phyloP scores from a whole-genome alignment of 192 early-diverging fungal genomes.

The Gamsiella multidivaricata region DNA sequence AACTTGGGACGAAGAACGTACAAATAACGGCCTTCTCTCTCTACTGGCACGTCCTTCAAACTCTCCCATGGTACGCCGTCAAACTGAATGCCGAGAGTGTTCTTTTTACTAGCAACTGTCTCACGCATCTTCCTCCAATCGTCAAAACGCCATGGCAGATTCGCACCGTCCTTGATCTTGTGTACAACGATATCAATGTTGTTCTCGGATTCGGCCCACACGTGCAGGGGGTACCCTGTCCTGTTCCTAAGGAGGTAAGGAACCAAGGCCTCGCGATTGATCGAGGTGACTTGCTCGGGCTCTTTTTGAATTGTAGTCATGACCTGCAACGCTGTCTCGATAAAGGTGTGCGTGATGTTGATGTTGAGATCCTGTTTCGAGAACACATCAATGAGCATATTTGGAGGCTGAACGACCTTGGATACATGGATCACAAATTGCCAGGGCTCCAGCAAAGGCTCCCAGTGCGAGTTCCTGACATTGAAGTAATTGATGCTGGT shows the following conservation, averaged over 20 bases:
- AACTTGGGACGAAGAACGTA: conserved; percentile 87
- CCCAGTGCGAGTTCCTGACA: conserved; percentile 98
- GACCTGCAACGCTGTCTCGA: conserved; percentile 74
- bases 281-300: conserved; percentile 29
- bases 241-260: conserved; percentile 92
- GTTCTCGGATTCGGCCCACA: conserved; percentile 84
- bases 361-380: conserved; percentile 82
- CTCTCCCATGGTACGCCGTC: conserved; percentile 91
- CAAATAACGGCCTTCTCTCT: conserved; percentile 85
- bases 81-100: conserved; percentile 87
- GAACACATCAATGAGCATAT: conserved; percentile 70
- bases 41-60: conserved; percentile 88
- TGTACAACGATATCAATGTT: conserved; percentile 77
- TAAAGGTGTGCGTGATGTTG: conserved; percentile 87
- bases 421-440: conserved; percentile 70
- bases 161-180: conserved; percentile 74
- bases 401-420: conserved; percentile 51
- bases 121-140: conserved; percentile 95
- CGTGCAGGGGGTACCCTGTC: conserved; percentile 88
- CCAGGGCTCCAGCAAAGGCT: conserved; percentile 95
- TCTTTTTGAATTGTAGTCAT: conserved; percentile 60
- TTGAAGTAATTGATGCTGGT: conserved; percentile 95
- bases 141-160: conserved; percentile 94
- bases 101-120: conserved; percentile 63
- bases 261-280: conserved; percentile 42